Percentiles rank a stretch among this genome's conserved stretches.
phyloP scores from a whole-genome alignment of 1,139 yeast genomes.

The Geotrichum candidum region DNA sequence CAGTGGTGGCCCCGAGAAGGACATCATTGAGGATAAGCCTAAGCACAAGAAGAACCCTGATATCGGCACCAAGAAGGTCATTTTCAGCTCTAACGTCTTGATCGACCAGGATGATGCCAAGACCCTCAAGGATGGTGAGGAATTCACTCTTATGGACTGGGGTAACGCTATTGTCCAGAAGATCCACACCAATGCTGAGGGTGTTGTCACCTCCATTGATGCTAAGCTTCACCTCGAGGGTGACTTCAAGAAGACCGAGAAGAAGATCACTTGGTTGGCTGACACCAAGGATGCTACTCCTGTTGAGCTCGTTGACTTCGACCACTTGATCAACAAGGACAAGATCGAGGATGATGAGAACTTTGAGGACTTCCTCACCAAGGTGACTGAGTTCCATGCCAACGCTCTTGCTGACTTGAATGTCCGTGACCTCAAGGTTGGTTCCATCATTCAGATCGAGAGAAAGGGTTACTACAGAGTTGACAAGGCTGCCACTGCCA shows the following conservation, averaged over 20 bases:
- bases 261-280: slow-evolving; percentile 94
- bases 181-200: slow-evolving; percentile 53
- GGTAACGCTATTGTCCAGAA: slow-evolving; percentile 84
- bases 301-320: slow-evolving; percentile 85
- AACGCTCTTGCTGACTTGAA: slow-evolving; percentile 78
- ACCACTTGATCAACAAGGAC: slow-evolving; percentile 92
- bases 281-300: slow-evolving; percentile 59
- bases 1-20: slow-evolving; percentile 52
- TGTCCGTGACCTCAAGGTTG: slow-evolving; percentile 66
- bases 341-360: slow-evolving; percentile 92
- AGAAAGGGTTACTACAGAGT: slow-evolving; percentile 94
- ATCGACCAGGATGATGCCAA: slow-evolving; percentile 90
- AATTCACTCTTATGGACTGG: slow-evolving; percentile 98
- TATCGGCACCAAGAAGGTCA: slow-evolving; percentile 77
- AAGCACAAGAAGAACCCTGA: slow-evolving; percentile 95
- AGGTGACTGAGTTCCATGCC: slow-evolving; percentile 78
- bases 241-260: slow-evolving; percentile 94
- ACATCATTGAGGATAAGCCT: slow-evolving; percentile 66
- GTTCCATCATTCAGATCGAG: slow-evolving; percentile 89
- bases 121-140: slow-evolving; percentile 63
- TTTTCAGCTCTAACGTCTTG: slow-evolving; percentile 56
- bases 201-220: slow-evolving; percentile 55
- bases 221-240: slow-evolving; percentile 90
- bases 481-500: slow-evolving; percentile 48
- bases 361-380: slow-evolving; percentile 89